These are phyloP conservation scores for Colletotrichum eremochloae DNA, from an alignment of 2,329 filamentous ascomycete species.

Conservation along the genomic window DNA sequence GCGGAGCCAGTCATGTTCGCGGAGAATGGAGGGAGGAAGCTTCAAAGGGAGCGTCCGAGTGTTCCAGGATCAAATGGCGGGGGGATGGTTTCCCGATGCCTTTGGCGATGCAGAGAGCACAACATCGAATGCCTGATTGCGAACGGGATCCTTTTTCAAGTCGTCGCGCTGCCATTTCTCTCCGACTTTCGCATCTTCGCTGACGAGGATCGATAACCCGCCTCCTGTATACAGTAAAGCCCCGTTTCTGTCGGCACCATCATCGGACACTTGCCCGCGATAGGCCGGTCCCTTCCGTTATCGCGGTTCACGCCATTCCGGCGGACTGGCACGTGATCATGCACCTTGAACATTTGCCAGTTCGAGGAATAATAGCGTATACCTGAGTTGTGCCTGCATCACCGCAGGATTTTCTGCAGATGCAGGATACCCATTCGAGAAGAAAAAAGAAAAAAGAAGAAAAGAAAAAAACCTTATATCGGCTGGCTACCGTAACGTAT, in stretches of 20 bases:
- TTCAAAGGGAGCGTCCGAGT: not conserved
- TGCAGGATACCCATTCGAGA: not conserved
- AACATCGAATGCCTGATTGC: not conserved
- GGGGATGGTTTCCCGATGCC: not conserved
- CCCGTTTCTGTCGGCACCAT: slow-evolving; percentile 24
- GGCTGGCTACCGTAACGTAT: not conserved
- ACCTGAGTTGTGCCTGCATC: not conserved
- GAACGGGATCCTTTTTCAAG: slow-evolving; percentile 5
- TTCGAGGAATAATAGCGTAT: not conserved
- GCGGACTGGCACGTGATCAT: slow-evolving; percentile 27
- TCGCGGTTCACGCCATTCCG: slow-evolving; percentile 26
- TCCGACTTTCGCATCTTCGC: slow-evolving; percentile 4
- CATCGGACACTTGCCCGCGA: slow-evolving; percentile 36
- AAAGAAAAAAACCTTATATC: not conserved
- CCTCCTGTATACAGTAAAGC: slow-evolving; percentile 28
- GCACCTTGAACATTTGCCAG: too few relatives aligned
- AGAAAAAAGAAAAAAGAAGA: not conserved
- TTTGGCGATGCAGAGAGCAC: not conserved
- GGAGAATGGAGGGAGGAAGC: not conserved
- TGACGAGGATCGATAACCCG: slow-evolving; percentile 20
- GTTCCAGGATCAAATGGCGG: not conserved
- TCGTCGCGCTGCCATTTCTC: slow-evolving; percentile 2
- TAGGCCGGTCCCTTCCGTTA: slow-evolving; percentile 20
- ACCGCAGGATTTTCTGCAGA: not conserved
- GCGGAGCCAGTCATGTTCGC: slow-evolving; percentile 26